A percentile compares a stretch with the other conserved stretches of the same genome.
phyloP scores from a whole-genome alignment of 257 asterid genomes.

The Fraxinus anomala region DNA sequence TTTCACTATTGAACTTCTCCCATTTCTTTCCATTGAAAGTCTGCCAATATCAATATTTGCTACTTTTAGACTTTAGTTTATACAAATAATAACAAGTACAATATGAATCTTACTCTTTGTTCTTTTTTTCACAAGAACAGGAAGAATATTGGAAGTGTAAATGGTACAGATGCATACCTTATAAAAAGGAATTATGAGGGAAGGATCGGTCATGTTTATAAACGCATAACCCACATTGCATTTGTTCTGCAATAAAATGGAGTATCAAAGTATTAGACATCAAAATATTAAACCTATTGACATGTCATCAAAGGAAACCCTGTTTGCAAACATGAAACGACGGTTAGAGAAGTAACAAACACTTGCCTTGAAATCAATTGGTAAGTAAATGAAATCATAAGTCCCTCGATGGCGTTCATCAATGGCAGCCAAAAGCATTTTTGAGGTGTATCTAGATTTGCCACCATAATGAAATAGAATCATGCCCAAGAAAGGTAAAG shows the following conservation, averaged over 20 bases:
- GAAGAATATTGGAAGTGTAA: conserved; percentile 12
- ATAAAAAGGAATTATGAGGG: conserved; percentile 81
- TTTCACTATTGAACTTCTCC: conserved; percentile 99
- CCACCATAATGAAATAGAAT: conserved; percentile 33
- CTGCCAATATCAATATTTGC: conserved; percentile 38
- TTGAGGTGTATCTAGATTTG: conserved; percentile 80
- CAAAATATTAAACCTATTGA: conserved; percentile 8
- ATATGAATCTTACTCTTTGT: not conserved
- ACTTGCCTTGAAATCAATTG: conserved; percentile 96
- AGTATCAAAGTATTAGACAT: conserved; percentile 26
- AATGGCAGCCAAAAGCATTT: conserved; percentile 97
- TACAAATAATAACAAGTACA: conserved; percentile 16
- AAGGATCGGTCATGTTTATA: conserved; percentile 92
- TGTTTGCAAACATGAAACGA: not conserved
- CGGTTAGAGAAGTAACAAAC: conserved; percentile 1
- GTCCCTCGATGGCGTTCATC: conserved; percentile 96
- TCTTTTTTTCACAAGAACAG: not conserved
- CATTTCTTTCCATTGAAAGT: conserved; percentile 96
- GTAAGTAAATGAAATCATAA: conserved; percentile 92
- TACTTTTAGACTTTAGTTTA: not conserved
- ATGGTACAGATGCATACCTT: conserved; percentile 45
- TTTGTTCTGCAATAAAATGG: conserved; percentile 74
- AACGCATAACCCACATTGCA: conserved; percentile 99
- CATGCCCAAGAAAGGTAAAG: not conserved
- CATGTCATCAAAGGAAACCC: not conserved